phyloP scores from a whole-genome alignment of 2,329 filamentous ascomycete genomes.

The Pestalotiopsis sp. region DNA sequence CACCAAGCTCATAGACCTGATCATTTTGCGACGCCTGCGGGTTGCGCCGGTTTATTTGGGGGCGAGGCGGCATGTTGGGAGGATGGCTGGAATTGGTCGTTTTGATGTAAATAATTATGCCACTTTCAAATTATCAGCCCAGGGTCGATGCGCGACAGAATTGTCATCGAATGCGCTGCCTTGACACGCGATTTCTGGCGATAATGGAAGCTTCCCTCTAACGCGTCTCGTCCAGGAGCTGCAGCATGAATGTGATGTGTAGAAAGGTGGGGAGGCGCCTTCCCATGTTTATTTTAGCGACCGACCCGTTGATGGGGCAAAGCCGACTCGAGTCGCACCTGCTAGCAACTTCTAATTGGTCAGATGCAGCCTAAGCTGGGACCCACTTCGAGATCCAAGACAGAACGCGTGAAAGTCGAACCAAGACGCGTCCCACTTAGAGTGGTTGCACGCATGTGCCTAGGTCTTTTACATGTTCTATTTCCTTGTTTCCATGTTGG shows the following conservation, averaged over 20 bases:
- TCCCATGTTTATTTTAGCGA: conserved; percentile 9
- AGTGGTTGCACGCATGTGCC: not conserved
- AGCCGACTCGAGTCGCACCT: not conserved
- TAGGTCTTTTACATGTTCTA: not conserved
- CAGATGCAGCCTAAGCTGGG: not conserved
- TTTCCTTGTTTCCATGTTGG: not conserved
- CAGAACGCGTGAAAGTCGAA: not conserved
- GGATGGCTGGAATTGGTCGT: not conserved
- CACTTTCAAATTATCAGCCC: not conserved
- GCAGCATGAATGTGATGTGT: not conserved
- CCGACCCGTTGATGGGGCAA: conserved; percentile 1
- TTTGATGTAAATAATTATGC: too few relatives aligned
- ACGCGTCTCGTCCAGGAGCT: not conserved
- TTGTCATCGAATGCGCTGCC: not conserved
- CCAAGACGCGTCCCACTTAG: conserved; percentile 10
- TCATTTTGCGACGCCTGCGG: conserved; percentile 42
- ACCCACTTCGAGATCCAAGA: not conserved
- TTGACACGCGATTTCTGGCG: not conserved
- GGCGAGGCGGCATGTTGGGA: conserved; percentile 40
- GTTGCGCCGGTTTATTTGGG: conserved; percentile 37
- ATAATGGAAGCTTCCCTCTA: not conserved
- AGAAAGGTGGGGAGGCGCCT: not conserved
- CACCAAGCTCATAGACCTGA: conserved; percentile 52
- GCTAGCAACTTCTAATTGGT: not conserved
- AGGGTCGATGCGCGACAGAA: not conserved